These are phyloP conservation scores for Powellomyces hirtus DNA, from an alignment of 192 early-diverging fungal species.

Conservation along the genomic window DNA sequence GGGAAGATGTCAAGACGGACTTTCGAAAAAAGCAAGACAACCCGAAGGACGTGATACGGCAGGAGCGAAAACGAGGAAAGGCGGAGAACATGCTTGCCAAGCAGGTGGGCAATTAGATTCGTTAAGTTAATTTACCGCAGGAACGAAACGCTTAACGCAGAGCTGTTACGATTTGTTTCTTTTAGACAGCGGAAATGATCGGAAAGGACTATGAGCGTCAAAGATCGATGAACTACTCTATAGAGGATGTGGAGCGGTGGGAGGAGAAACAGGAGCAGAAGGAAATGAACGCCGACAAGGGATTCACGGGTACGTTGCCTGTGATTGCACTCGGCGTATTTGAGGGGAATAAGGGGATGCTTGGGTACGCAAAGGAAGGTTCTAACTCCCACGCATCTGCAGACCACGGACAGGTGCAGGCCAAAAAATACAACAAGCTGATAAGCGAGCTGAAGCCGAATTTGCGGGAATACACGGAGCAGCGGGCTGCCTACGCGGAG, in stretches of 20 bases:
- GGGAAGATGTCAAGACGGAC: conserved; percentile 25
- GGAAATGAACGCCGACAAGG: conserved; percentile 61
- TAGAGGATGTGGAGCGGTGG: conserved; percentile 83
- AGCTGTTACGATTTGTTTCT: background rate
- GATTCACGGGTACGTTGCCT: conserved; percentile 71
- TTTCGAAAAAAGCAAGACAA: conserved; percentile 49
- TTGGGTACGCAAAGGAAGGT: background rate
- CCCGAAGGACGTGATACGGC: conserved; percentile 56
- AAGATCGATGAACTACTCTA: conserved; percentile 79
- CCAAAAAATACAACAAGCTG: conserved; percentile 83
- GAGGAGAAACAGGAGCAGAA: conserved; percentile 77
- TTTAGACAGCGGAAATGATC: conserved; percentile 51
- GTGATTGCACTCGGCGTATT: no score
- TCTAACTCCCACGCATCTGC: no score
- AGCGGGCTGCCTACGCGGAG: conserved; percentile 48
- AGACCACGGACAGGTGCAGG: conserved; percentile 82
- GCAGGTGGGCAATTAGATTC: conserved; percentile 28
- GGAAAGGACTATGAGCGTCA: conserved; percentile 84
- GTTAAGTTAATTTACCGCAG: no score
- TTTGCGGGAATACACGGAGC: conserved; percentile 68
- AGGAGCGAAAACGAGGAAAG: conserved; percentile 68
- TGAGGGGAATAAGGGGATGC: no score
- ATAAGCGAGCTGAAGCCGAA: conserved; percentile 84
- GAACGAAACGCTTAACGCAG: no score
- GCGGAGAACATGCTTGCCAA: conserved; percentile 69